Evolutionary conservation across 2,329 filamentous ascomycete genomes (phyloP), one percentile per base, ranked within the genome.

Genomic region (Cladophialophora bantiana): DNA sequence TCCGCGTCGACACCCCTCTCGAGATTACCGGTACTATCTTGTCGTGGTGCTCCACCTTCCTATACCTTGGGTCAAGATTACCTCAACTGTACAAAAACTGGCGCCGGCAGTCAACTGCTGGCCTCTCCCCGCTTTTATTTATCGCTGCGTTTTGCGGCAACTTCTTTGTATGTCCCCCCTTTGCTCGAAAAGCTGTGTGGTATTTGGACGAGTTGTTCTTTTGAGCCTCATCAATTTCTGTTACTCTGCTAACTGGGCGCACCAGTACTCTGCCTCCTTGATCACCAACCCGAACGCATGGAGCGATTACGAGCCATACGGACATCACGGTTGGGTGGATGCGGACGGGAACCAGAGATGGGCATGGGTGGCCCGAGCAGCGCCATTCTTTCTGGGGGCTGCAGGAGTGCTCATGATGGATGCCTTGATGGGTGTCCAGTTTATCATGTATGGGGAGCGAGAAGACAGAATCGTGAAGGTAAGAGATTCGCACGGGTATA

Each of bases 21-120:
- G 81, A 84, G 66, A 74, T 80, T 10, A 78, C 81, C 26, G 85
- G 85, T 61, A 82, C 80, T 7, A 76, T 86, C 59, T 75, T 86
- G 62, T 86, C 85, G 32, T 88, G 85, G 85, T 78, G 81, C 72
- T 86, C 84, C 10, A 86, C 85, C 0, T 57, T 83, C 34, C 79
- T 87, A 31, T 88, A 88, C 72, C 84, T 88, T 40, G 82, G 80
- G 69, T 88, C 86, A 35, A 84, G 86, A 31, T 77, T 89, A 62
- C 88, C 88, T 0, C 88, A 90, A 73, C 82, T 90, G 42, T 86
- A 87, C 79, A 88, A 89, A 73, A 90, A 90, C 77, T 85, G 86
- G 74, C 73, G 79, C 59, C 86, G 88, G 57, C 85, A 86, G 73
- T 89, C 86, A 52, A 90, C 88, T 10, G 82, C 87, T 1, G 88